Evolutionary conservation across 768 basidiomycete species (phyloP), one percentile per base, ranked within the genome.

Genomic region (Cyclocybe cylindracea): DNA sequence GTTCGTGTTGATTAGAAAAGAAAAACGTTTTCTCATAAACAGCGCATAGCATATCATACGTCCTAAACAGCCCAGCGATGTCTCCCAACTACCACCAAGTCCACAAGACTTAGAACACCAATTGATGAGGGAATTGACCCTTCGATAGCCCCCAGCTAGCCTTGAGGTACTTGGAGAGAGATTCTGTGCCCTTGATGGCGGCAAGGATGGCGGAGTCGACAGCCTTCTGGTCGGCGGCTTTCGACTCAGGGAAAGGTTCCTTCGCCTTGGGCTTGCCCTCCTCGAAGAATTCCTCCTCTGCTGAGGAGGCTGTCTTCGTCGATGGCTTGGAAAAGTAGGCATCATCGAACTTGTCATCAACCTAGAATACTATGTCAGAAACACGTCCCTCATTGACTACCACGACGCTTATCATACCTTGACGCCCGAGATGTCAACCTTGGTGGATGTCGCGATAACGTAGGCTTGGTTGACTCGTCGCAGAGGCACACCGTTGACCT

Each of bases 381-480:
- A 46, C 32, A 37, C 11, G 16, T 46, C 4, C 44, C 13, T 39
- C 9, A 31, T 8, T 31, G 31, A 38, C 7, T 10, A 33, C 41
- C 40, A 42, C 34, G 50, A 48, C 56, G 40, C 4, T 50, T 34
- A 14, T 4, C 60, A 32, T 63, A 93, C 94, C 78, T 83, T 82
- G 70, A 91, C 76, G 51, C 76, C 80, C 24, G 76, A 80, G 51
- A 98, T 71, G 59, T 96, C 90, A 61, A 98, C 74, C 76, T 87
- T 93, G 61, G 97, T 98, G 50, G 94, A 94, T 53, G 97, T 99
- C 52, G 96, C 93, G 66, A 99, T 98, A 56, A 95, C 94, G 70
- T 99, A 99, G 49, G 97, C 94, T 79, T 98, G 96, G 80, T 94
- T 96, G 54, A 99, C 94, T 71, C 97, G 86, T 71, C 95, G 84